Conservation (phyloP, 306 rosid species). For the Neltuma alba region DNA sequence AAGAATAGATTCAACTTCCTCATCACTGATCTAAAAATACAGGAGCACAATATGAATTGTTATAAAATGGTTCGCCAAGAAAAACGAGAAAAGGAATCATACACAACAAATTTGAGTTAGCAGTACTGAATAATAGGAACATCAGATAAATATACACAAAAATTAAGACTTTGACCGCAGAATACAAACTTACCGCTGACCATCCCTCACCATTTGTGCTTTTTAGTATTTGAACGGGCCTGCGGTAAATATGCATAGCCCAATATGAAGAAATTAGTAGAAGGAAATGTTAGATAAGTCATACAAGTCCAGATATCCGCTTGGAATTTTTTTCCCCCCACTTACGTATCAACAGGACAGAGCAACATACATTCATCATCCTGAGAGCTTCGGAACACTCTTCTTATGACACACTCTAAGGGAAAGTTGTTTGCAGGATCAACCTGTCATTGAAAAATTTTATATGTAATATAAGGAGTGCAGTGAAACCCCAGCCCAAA, state of each 20-base stretch:
- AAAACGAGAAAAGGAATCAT: background rate
- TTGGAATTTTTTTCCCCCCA: constrained; percentile 1
- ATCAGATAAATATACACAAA: constrained; percentile 20
- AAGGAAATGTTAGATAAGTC: constrained; percentile 17
- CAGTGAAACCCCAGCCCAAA: background rate
- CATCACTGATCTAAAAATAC: constrained; percentile 69
- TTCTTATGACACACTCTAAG: constrained; percentile 82
- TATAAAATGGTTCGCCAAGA: constrained; percentile 19
- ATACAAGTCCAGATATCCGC: background rate
- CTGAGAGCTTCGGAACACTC: constrained; percentile 77
- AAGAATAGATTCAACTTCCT: constrained; percentile 78
- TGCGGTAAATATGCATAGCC: constrained; percentile 42
- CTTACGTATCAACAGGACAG: constrained; percentile 94
- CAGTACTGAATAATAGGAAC: background rate
- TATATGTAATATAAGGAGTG: background rate
- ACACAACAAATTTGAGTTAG: background rate
- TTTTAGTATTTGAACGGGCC: constrained; percentile 85
- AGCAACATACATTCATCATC: constrained; percentile 85
- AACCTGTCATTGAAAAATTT: constrained; percentile 58
- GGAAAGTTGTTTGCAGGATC: constrained; percentile 78
- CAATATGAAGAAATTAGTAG: constrained; percentile 13
- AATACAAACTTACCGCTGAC: constrained; percentile 77
- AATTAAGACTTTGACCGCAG: constrained; percentile 29
- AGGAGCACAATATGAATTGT: constrained; percentile 29
- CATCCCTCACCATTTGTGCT: constrained; percentile 70